These are phyloP conservation scores for Ustanciosporium gigantosporum DNA, from an alignment of 1,284 basidiomycete genomes.

Conservation along the genomic window DNA sequence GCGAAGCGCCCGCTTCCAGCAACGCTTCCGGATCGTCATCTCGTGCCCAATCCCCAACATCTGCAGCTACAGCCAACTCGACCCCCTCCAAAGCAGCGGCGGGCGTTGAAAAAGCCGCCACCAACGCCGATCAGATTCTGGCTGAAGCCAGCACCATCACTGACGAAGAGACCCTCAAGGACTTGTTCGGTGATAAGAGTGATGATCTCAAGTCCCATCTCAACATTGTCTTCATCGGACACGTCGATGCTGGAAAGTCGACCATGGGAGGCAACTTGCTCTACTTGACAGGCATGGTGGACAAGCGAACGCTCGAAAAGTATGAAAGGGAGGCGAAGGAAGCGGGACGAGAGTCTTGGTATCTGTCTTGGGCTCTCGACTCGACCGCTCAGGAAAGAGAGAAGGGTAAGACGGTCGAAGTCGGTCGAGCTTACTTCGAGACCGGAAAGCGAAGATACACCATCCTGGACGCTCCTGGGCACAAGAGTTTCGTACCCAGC, in stretches of 20 bases:
- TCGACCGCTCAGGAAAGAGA: slow-evolving; percentile 59
- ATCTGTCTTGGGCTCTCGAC: slow-evolving; percentile 60
- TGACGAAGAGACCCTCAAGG: slow-evolving; percentile 60
- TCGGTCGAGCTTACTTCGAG: slow-evolving; percentile 60
- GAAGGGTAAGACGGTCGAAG: slow-evolving; percentile 61
- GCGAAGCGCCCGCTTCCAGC: slow-evolving; percentile 22
- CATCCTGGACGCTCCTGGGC: slow-evolving; percentile 59
- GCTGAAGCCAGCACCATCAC: slow-evolving; percentile 56
- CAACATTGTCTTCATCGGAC: slow-evolving; percentile 60
- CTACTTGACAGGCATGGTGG: slow-evolving; percentile 60
- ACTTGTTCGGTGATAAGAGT: slow-evolving; percentile 57
- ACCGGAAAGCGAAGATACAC: slow-evolving; percentile 60
- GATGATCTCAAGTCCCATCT: slow-evolving; percentile 58
- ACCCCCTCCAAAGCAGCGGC: slow-evolving; percentile 20
- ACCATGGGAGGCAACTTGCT: slow-evolving; percentile 60
- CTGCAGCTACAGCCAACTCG: slow-evolving; percentile 25
- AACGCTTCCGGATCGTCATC: slow-evolving; percentile 29
- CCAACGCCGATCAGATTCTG: slow-evolving; percentile 56
- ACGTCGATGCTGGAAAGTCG: slow-evolving; percentile 61
- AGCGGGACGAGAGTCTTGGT: slow-evolving; percentile 59
- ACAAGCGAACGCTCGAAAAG: slow-evolving; percentile 61
- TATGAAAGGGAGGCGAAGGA: slow-evolving; percentile 60
- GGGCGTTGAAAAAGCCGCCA: slow-evolving; percentile 48
- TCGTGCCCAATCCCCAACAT: slow-evolving; percentile 39
- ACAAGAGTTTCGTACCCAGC: slow-evolving; percentile 59